phyloP scores from a whole-genome alignment of 148 eudicot species.

The Nepenthes mirabilis region DNA sequence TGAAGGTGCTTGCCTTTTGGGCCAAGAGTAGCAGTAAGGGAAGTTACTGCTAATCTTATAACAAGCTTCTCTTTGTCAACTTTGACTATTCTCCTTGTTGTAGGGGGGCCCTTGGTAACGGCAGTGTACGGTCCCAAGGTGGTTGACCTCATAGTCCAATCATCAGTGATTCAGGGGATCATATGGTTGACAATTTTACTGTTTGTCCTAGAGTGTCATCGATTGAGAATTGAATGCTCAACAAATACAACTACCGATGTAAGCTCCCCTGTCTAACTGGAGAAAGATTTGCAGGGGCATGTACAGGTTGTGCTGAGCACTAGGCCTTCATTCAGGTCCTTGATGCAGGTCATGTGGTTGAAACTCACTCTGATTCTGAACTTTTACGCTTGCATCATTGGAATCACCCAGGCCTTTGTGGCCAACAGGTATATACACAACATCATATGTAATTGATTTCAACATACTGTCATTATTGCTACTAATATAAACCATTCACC shows the following conservation, averaged over 20 bases:
- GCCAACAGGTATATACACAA: constrained; percentile 39
- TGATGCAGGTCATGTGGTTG: constrained; percentile 40
- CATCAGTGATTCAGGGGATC: constrained; percentile 49
- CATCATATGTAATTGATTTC: too few species aligned
- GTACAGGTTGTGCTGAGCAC: constrained; percentile 27
- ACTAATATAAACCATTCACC: too few species aligned
- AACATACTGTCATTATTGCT: too few species aligned
- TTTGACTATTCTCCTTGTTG: constrained; percentile 51
- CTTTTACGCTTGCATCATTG: constrained; percentile 58
- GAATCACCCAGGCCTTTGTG: constrained; percentile 62
- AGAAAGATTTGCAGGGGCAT: background rate
- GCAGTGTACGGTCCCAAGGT: constrained; percentile 61
- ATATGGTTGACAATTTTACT: constrained; percentile 48
- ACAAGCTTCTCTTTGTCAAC: constrained; percentile 62
- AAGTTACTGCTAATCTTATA: constrained; percentile 56
- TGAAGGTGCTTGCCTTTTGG: constrained; percentile 43
- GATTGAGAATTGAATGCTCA: constrained; percentile 9
- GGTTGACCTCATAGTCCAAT: constrained; percentile 60
- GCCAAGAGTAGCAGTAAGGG: constrained; percentile 54
- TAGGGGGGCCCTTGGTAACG: constrained; percentile 50
- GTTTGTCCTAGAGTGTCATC: constrained; percentile 51
- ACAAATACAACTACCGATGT: background rate
- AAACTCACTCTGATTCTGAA: constrained; percentile 60
- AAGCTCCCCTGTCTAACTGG: background rate
- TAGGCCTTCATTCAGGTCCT: constrained; percentile 14